Base-by-base conservation (phyloP, 768 basidiomycete species). In the Xerocomellus intermedius region DNA sequence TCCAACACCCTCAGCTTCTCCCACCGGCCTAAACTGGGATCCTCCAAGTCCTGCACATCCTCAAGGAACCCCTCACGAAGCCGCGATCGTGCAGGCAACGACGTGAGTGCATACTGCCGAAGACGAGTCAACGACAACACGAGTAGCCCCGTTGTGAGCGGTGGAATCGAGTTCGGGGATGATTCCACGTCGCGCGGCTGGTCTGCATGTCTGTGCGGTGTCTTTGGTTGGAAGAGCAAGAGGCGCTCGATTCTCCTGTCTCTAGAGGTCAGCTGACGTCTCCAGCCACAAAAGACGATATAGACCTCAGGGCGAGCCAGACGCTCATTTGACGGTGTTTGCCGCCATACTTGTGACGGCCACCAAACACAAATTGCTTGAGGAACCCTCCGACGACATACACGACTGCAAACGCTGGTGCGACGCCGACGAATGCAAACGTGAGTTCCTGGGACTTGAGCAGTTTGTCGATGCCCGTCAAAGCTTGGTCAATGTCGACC, bases 341-440 rank as follows among this genome's bases (percentile, higher is more conserved):
- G 9, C 89, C 87, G 2, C 90, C 90, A 57, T 83, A 82, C 43
- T 71, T 75, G 9, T 79, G 80, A 28, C 73, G 73, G 2, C 80
- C 77, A 8, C 81, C 79, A 0, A 71, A 71, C 74, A 82, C 83
- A 1, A 89, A 53, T 1, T 72, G 71, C 12, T 73, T 61, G 4
- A 87, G 30, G 67, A 81, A 85, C 9, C 82, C 83, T 16, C 80
- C 78, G 3, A 79, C 54, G 2, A 86, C 75, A 61, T 94, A 95
- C 4, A 94, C 81, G 33, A 98, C 75, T 5, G 87, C 82, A 46
- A 98, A 73, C 0, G 89, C 87, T 9, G 96, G 96, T 0, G 96
- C 94, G 16, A 98, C 88, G 60, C 95, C 95, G 56, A 98, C 94
- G 64, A 98, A 98, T 6, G 91, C 96, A 64, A 99, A 99, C 2